These are phyloP conservation scores for Teratosphaeriaceae sp. DNA, from an alignment of 2,329 filamentous ascomycete genomes.

Conservation along the genomic window DNA sequence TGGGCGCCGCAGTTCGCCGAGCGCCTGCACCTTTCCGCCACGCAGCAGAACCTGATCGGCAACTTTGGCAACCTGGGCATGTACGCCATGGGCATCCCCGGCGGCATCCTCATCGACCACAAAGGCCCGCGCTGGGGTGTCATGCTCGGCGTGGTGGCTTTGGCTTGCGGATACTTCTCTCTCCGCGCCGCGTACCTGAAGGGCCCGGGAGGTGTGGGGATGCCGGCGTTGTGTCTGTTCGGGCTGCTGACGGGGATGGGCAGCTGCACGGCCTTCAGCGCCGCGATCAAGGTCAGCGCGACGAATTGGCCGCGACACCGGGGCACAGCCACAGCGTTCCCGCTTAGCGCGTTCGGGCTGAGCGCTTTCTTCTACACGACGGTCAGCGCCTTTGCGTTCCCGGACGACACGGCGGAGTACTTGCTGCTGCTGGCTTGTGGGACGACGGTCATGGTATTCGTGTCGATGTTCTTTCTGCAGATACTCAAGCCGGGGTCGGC, in stretches of 20 bases:
- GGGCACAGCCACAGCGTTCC: slow-evolving; percentile 90
- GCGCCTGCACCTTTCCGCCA: slow-evolving; percentile 79
- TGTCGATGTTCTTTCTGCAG: slow-evolving; percentile 78
- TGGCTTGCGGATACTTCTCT: slow-evolving; percentile 79
- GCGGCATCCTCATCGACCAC: slow-evolving; percentile 79
- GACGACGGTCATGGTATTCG: slow-evolving; percentile 67
- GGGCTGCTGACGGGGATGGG: slow-evolving; percentile 81
- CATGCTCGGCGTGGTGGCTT: slow-evolving; percentile 62
- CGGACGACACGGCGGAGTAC: slow-evolving; percentile 75
- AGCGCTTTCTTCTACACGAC: slow-evolving; percentile 95
- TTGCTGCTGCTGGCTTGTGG: slow-evolving; percentile 73
- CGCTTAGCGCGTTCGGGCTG: slow-evolving; percentile 84
- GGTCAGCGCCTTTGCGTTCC: slow-evolving; percentile 68
- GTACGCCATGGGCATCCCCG: slow-evolving; percentile 84
- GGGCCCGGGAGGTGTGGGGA: slow-evolving; percentile 52
- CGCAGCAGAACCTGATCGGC: slow-evolving; percentile 79
- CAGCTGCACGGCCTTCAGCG: slow-evolving; percentile 84
- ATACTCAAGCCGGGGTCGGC: slow-evolving; percentile 54
- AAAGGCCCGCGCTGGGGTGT: slow-evolving; percentile 75
- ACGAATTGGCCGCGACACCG: slow-evolving; percentile 88
- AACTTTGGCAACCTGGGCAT: slow-evolving; percentile 84
- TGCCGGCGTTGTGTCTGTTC: slow-evolving; percentile 66
- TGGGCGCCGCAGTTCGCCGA: slow-evolving; percentile 96
- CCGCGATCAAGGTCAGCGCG: slow-evolving; percentile 75
- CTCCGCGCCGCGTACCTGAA: slow-evolving; percentile 71